Conservation (phyloP, 352 stramenopile genomes). For the Phytopythium oedochilum region DNA sequence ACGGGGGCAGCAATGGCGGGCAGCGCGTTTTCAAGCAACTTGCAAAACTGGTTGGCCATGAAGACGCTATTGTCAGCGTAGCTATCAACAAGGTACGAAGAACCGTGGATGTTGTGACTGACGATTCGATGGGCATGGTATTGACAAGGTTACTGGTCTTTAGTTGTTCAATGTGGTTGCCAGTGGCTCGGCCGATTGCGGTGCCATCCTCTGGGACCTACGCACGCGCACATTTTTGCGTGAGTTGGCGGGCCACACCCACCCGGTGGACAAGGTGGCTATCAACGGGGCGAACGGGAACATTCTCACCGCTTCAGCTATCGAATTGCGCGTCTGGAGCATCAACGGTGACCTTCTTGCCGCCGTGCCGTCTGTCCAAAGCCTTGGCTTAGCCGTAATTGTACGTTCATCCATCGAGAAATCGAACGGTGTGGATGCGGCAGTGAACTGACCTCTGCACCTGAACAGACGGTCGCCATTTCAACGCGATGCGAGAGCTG, state of each 20-base stretch:
- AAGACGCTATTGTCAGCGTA: constrained; percentile 49
- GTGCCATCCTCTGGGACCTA: constrained; percentile 68
- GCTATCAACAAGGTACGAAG: constrained; percentile 56
- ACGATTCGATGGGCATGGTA: not conserved
- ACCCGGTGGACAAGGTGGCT: constrained; percentile 40
- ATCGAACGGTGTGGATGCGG: not conserved
- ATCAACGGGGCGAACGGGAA: constrained; percentile 74
- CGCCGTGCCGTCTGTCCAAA: constrained; percentile 26
- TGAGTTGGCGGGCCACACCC: constrained; percentile 49
- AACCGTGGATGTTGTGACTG: not conserved
- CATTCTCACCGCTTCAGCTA: constrained; percentile 40
- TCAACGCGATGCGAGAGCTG: constrained; percentile 70
- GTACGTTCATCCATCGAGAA: constrained; percentile 19
- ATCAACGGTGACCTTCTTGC: constrained; percentile 76
- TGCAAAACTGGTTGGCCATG: constrained; percentile 64
- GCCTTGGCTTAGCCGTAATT: constrained; percentile 44
- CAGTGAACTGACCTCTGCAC: not conserved
- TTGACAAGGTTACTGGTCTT: not conserved
- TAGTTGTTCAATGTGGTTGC: constrained; percentile 66
- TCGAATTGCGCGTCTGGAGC: constrained; percentile 66
- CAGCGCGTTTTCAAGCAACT: constrained; percentile 66
- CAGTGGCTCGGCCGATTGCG: constrained; percentile 50
- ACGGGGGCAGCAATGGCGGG: constrained; percentile 14
- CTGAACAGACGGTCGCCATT: constrained; percentile 40
- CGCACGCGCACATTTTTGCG: constrained; percentile 50